Conservation (phyloP, 1,284 basidiomycete genomes). For the Phlebopus sp. region DNA sequence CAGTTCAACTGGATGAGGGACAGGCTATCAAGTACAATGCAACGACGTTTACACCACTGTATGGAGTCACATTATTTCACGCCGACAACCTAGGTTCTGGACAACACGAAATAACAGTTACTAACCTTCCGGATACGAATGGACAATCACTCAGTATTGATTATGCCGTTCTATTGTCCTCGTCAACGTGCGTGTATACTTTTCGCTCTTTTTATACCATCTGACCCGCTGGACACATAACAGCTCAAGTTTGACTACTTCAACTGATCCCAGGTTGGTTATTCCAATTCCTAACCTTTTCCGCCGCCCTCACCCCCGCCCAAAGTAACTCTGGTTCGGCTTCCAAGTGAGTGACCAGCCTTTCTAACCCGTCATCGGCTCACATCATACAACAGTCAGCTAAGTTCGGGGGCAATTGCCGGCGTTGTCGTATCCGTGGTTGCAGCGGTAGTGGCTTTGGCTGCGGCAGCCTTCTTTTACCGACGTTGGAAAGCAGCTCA, state of each 20-base stretch:
- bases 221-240: neutral
- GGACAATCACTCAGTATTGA: conserved; percentile 23
- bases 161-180: conserved; percentile 23
- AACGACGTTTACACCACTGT: conserved; percentile 22
- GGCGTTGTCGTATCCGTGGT: conserved; percentile 21
- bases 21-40: conserved; percentile 23
- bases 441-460: conserved; percentile 16
- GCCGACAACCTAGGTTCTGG: conserved; percentile 34
- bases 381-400: conserved; percentile 4
- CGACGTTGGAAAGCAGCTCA: conserved; percentile 28
- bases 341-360: conserved; percentile 15
- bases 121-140: conserved; percentile 22
- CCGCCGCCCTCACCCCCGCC: conserved; percentile 2
- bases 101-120: conserved; percentile 24
- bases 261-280: neutral
- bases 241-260: neutral
- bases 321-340: neutral
- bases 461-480: conserved; percentile 25
- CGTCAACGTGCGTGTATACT: conserved; percentile 1
- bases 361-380: neutral
- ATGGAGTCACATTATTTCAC: conserved; percentile 27
- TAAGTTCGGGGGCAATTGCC: conserved; percentile 26
- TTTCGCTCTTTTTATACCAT: neutral
- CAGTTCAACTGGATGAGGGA: conserved; percentile 25
- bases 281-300: neutral